Evolutionary conservation across 2,329 filamentous ascomycete species (phyloP).

Genomic region (Helotiales sp.): DNA sequence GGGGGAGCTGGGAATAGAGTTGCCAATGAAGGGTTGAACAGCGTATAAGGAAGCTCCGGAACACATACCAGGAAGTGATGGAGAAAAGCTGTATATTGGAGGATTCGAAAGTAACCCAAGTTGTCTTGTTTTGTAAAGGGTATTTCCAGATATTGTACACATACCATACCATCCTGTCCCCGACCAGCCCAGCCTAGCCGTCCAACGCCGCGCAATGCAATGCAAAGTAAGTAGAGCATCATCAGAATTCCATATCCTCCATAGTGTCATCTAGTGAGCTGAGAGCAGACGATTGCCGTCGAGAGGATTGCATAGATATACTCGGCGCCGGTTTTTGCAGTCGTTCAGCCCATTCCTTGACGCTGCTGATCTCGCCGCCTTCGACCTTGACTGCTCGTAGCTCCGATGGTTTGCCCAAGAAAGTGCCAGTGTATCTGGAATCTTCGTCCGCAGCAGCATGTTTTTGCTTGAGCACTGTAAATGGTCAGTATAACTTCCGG

Average conservation of each 20-base stretch:
- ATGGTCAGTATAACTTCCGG: conserved; percentile 24
- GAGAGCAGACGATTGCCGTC: conserved; percentile 41
- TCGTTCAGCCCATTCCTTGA: conserved; percentile 67
- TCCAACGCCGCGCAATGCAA: conserved; percentile 43
- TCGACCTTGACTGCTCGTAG: conserved; percentile 76
- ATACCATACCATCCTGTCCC: conserved; percentile 14
- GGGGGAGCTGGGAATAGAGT: conserved; percentile 38
- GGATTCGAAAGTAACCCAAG: not conserved
- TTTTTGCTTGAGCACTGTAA: conserved; percentile 75
- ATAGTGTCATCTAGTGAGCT: conserved; percentile 43
- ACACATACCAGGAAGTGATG: not conserved
- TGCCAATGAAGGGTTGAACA: conserved; percentile 39
- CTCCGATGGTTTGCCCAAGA: conserved; percentile 76
- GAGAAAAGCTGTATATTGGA: not conserved
- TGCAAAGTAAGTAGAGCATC: conserved; percentile 21
- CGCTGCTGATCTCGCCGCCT: conserved; percentile 71
- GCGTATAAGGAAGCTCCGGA: conserved; percentile 30
- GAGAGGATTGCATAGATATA: conserved; percentile 30
- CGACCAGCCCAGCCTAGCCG: not conserved
- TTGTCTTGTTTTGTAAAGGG: conserved; percentile 9
- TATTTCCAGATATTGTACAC: conserved; percentile 28
- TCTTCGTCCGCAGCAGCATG: conserved; percentile 90
- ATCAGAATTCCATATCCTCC: conserved; percentile 42
- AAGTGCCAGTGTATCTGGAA: conserved; percentile 81
- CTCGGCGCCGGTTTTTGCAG: conserved; percentile 38